Conservation (phyloP, 1,284 basidiomycete species). For the Apiotrichum laibachii region DNA sequence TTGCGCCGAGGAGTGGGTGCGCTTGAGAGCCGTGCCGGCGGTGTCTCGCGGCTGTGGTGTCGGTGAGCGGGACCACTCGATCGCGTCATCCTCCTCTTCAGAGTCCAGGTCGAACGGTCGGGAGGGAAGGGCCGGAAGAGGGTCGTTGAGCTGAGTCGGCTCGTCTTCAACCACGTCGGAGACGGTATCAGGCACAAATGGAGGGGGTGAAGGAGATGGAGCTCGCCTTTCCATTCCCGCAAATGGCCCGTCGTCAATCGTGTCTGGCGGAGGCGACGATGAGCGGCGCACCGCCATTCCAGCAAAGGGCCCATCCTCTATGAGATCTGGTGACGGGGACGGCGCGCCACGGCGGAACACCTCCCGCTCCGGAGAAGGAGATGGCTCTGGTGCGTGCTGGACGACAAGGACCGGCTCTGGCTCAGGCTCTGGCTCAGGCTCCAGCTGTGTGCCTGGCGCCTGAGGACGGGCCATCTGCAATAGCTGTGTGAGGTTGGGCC, state of each 20-base stretch:
- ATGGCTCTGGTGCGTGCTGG: background rate
- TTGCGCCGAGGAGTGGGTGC: background rate
- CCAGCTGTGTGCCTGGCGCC: background rate
- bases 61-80: slow-evolving; percentile 49
- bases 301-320: background rate
- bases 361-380: background rate
- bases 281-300: background rate
- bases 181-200: background rate
- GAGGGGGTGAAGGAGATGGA: background rate
- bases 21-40: background rate
- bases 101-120: slow-evolving; percentile 11
- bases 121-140: background rate
- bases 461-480: background rate
- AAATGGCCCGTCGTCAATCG: background rate
- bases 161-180: background rate
- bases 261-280: slow-evolving; percentile 3
- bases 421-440: background rate
- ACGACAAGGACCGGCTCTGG: background rate
- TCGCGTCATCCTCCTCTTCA: slow-evolving; percentile 32
- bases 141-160: background rate
- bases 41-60: slow-evolving; percentile 28
- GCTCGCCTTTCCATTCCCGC: slow-evolving; percentile 14
- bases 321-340: background rate
- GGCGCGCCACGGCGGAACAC: slow-evolving; percentile 1
- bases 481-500: background rate